Evolutionary conservation across 495 filamentous ascomycete species (phyloP).

Genomic region (Talaromyces liani): DNA sequence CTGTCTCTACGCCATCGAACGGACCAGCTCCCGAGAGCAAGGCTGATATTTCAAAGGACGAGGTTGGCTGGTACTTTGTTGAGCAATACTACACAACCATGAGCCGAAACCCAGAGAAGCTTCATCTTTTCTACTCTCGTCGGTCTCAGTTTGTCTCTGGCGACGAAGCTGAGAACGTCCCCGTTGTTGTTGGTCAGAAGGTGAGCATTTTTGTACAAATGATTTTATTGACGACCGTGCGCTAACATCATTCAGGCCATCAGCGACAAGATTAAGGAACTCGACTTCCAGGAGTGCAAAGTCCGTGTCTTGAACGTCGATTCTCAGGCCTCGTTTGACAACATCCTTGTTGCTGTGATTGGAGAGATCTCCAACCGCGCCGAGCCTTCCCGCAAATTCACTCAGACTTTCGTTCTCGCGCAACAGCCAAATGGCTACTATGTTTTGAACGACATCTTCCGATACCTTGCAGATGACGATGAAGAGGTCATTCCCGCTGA

Average conservation of each 20-base stretch:
- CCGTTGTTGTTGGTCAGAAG: slow-evolving; percentile 74
- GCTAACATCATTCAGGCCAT: slow-evolving; percentile 55
- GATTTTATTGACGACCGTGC: not conserved
- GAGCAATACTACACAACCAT: slow-evolving; percentile 98
- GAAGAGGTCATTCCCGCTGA: slow-evolving; percentile 58
- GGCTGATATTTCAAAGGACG: slow-evolving; percentile 59
- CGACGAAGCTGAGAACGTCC: slow-evolving; percentile 76
- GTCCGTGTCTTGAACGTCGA: slow-evolving; percentile 97
- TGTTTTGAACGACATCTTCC: slow-evolving; percentile 95
- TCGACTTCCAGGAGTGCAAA: slow-evolving; percentile 96
- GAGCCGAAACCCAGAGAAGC: slow-evolving; percentile 86
- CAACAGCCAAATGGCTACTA: slow-evolving; percentile 97
- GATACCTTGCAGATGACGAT: slow-evolving; percentile 75
- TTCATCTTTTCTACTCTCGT: slow-evolving; percentile 83
- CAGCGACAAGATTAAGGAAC: slow-evolving; percentile 83
- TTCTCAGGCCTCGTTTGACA: slow-evolving; percentile 82
- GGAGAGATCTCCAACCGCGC: slow-evolving; percentile 95
- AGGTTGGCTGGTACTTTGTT: slow-evolving; percentile 98
- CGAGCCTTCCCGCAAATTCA: slow-evolving; percentile 84
- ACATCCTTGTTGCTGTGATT: slow-evolving; percentile 95
- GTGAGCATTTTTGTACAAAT: slow-evolving; percentile 43
- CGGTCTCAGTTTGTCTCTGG: slow-evolving; percentile 77
- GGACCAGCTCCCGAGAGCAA: slow-evolving; percentile 34
- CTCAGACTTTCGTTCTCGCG: slow-evolving; percentile 96
- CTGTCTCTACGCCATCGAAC: slow-evolving; percentile 37